These are phyloP conservation scores for Lactifluus volemus DNA, from an alignment of 768 basidiomycete genomes.

Conservation along the genomic window DNA sequence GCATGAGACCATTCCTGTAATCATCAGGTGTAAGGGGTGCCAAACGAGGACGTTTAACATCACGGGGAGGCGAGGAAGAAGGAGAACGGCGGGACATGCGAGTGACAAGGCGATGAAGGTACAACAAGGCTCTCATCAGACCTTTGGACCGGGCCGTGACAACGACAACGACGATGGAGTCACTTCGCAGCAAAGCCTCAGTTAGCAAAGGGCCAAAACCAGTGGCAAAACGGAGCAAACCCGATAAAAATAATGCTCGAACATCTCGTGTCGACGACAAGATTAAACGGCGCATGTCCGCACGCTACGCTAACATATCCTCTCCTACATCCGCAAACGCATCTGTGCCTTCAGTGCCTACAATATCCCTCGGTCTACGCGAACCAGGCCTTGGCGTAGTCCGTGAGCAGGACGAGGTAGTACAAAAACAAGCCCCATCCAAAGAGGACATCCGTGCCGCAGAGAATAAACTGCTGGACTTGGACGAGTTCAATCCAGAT, in stretches of 20 bases:
- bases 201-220: conserved; percentile 9
- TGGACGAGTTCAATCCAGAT: conserved; percentile 81
- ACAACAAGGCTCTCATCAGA: neutral
- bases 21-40: conserved; percentile 51
- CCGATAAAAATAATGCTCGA: conserved; percentile 26
- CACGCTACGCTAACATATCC: conserved; percentile 84
- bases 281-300: conserved; percentile 94
- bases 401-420: conserved; percentile 42
- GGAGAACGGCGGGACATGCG: conserved; percentile 18
- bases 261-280: conserved; percentile 66
- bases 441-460: conserved; percentile 53
- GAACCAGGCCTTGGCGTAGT: conserved; percentile 28
- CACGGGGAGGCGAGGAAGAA: conserved; percentile 12
- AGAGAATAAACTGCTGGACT: conserved; percentile 56
- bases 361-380: conserved; percentile 39
- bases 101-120: neutral
- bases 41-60: conserved; percentile 14
- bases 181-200: conserved; percentile 26
- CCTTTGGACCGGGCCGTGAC: neutral
- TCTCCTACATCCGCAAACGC: conserved; percentile 63
- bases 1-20: conserved; percentile 82
- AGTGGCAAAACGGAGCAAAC: conserved; percentile 12
- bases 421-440: conserved; percentile 30
- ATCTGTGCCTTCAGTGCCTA: conserved; percentile 48
- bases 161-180: conserved; percentile 23